Percentiles rank a stretch among this genome's conserved stretches.
Conservation (phyloP, 2,329 filamentous ascomycete species). For the Botrytis tulipae region DNA sequence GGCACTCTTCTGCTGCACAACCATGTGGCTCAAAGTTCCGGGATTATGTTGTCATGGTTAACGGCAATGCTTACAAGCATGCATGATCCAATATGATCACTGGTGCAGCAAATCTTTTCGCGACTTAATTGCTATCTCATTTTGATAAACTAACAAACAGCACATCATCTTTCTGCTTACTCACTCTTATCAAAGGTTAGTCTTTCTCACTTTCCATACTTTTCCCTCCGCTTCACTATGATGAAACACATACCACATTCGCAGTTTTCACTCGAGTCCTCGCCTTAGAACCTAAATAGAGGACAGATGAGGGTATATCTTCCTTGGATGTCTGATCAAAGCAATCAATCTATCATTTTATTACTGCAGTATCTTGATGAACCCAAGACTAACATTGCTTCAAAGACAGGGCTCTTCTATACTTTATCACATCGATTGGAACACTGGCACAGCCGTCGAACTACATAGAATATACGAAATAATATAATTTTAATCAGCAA, state of each 20-base stretch:
- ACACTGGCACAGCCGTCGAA: background rate
- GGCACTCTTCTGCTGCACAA: slow-evolving; percentile 9
- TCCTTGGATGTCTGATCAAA: slow-evolving; percentile 73
- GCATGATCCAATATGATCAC: background rate
- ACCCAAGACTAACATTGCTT: slow-evolving; percentile 11
- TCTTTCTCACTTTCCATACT: slow-evolving; percentile 19
- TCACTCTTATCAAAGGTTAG: slow-evolving; percentile 16
- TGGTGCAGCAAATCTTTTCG: background rate
- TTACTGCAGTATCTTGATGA: background rate
- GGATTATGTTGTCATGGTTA: slow-evolving; percentile 4
- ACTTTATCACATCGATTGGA: background rate
- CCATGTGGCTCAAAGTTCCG: background rate
- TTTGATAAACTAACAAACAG: slow-evolving; percentile 1
- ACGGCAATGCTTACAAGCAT: slow-evolving; percentile 6
- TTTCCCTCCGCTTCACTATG: slow-evolving; percentile 46
- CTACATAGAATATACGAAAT: slow-evolving; percentile 4
- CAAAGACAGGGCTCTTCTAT: background rate
- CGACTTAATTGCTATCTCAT: background rate
- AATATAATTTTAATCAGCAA: slow-evolving; percentile 3
- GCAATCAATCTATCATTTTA: slow-evolving; percentile 10
- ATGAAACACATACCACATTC: slow-evolving; percentile 78
- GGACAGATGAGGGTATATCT: slow-evolving; percentile 67
- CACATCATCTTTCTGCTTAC: background rate
- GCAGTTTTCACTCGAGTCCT: slow-evolving; percentile 84
- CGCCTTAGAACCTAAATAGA: slow-evolving; percentile 58